Conservation (phyloP, 176 grass and related monocot genomes). For the Aegilops bicornis region DNA sequence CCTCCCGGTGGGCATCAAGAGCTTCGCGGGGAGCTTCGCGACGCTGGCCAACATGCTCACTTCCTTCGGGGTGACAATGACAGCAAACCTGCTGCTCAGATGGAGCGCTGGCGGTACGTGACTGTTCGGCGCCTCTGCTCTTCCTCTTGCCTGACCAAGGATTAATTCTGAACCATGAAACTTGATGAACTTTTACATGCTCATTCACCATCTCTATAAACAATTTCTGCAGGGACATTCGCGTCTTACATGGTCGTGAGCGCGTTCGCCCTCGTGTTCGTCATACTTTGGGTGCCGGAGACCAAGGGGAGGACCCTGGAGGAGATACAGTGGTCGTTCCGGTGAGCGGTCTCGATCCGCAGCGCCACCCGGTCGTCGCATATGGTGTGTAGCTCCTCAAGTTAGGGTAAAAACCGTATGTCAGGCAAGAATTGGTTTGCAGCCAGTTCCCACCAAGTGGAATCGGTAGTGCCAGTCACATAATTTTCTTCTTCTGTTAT, state of each 20-base stretch:
- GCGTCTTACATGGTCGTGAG: slow-evolving; percentile 61
- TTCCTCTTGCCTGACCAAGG: background rate
- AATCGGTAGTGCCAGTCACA: no score
- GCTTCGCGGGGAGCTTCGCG: slow-evolving; percentile 78
- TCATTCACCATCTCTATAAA: background rate
- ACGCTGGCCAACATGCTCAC: slow-evolving; percentile 90
- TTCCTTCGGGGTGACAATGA: slow-evolving; percentile 78
- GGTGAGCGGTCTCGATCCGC: slow-evolving; percentile 16
- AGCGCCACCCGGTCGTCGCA: background rate
- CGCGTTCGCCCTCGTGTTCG: slow-evolving; percentile 56
- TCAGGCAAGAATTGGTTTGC: no score
- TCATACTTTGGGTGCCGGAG: slow-evolving; percentile 83
- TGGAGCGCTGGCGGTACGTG: slow-evolving; percentile 76
- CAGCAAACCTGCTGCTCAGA: slow-evolving; percentile 71
- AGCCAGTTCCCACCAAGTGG: no score
- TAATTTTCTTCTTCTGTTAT: no score
- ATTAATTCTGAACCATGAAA: background rate
- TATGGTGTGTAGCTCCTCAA: background rate
- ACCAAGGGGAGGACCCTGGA: slow-evolving; percentile 96
- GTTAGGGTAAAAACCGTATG: background rate
- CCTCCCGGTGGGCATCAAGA: slow-evolving; percentile 75
- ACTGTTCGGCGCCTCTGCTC: background rate
- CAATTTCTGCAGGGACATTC: slow-evolving; percentile 72
- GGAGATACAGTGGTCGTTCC: slow-evolving; percentile 91
- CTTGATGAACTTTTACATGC: slow-evolving; percentile 1